Evolutionary conservation across 495 filamentous ascomycete genomes (phyloP).

Genomic region (Cairneyella variabilis): DNA sequence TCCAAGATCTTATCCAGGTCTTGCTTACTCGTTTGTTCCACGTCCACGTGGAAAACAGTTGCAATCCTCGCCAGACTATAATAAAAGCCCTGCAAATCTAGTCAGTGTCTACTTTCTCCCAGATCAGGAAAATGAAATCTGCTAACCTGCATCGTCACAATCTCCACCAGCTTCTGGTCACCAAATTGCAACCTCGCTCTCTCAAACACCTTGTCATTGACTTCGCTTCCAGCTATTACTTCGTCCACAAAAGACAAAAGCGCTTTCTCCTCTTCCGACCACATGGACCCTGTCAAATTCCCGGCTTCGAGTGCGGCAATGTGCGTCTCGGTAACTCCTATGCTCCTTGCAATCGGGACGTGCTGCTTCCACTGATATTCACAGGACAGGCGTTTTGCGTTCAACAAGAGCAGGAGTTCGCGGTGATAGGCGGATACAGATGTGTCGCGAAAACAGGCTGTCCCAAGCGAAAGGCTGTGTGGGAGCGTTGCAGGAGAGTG

Average conservation of each 20-base stretch:
- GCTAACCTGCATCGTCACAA: constrained; percentile 20
- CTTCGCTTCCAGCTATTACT: constrained; percentile 14
- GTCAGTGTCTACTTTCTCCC: not conserved
- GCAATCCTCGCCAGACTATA: constrained; percentile 17
- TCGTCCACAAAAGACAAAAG: constrained; percentile 17
- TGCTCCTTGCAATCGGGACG: constrained; percentile 3
- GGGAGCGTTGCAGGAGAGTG: constrained; percentile 20
- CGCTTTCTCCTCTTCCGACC: constrained; percentile 13
- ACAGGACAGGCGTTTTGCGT: constrained; percentile 9
- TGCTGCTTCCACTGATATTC: constrained; percentile 22
- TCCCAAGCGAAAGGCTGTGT: constrained; percentile 20
- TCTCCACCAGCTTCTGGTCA: constrained; percentile 20
- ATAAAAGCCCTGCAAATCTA: constrained; percentile 13
- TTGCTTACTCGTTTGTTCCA: constrained; percentile 9
- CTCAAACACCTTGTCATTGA: constrained; percentile 14
- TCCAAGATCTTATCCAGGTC: too few relatives aligned
- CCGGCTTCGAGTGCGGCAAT: constrained; percentile 11
- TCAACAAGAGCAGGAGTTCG: constrained; percentile 15
- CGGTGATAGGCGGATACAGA: constrained; percentile 14
- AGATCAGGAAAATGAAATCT: not conserved
- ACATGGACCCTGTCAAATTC: constrained; percentile 5
- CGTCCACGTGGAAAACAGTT: constrained; percentile 16
- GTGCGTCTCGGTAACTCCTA: constrained; percentile 9
- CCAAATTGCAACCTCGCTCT: constrained; percentile 16
- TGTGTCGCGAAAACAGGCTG: constrained; percentile 22